A percentile compares a stretch with the other conserved stretches of the same genome.
Conservation (phyloP, 2,329 filamentous ascomycete genomes). For the Aspergillus nomiae region DNA sequence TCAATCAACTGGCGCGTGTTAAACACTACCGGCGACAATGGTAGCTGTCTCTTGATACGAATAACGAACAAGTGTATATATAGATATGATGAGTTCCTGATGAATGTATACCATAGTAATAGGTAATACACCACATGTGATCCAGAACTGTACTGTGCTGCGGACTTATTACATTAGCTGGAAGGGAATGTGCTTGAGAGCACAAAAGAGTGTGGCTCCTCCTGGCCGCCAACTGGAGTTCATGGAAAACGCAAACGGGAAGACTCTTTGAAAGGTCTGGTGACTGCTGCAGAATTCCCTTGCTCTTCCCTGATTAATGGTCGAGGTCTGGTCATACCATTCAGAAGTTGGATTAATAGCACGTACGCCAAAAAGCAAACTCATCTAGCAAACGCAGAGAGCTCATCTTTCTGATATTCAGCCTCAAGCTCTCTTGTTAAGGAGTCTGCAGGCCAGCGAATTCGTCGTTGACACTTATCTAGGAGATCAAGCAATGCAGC, state of each 20-base stretch:
- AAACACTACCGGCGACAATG: neutral
- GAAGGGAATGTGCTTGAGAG: neutral
- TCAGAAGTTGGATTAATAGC: neutral
- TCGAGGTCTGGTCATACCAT: neutral
- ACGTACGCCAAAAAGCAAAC: neutral
- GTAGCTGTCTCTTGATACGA: neutral
- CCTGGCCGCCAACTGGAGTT: neutral
- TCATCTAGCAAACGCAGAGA: slow-evolving; percentile 17
- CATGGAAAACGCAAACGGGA: neutral
- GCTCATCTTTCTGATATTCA: slow-evolving; percentile 26
- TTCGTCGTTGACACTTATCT: slow-evolving; percentile 21
- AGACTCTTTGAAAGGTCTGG: neutral
- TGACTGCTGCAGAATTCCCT: neutral
- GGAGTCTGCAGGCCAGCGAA: slow-evolving; percentile 26
- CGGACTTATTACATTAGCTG: neutral
- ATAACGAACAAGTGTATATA: neutral
- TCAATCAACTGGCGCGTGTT: neutral
- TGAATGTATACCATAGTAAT: neutral
- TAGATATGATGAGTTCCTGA: neutral
- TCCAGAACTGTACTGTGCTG: neutral
- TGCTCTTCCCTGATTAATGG: neutral
- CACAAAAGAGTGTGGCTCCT: neutral
- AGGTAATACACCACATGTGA: neutral
- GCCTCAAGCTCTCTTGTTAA: slow-evolving; percentile 27
- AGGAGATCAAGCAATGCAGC: slow-evolving; percentile 24